Conservation (phyloP, 352 stramenopile species). For the Phytophthora ramorum region DNA sequence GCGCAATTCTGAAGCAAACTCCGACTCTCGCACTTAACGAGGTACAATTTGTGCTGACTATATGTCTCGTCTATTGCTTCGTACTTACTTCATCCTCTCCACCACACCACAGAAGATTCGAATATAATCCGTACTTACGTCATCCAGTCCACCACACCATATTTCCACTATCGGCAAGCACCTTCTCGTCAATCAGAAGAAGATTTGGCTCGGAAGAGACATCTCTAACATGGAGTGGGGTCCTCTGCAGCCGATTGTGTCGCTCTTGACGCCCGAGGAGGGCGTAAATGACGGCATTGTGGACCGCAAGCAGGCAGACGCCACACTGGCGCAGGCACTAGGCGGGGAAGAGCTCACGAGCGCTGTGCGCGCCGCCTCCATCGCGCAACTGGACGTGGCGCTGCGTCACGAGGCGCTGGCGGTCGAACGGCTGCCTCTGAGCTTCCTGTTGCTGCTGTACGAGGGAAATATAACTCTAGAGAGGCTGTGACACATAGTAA, state of each 20-base stretch:
- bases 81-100: constrained; percentile 9
- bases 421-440: constrained; percentile 58
- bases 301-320: constrained; percentile 61
- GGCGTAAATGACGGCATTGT: constrained; percentile 39
- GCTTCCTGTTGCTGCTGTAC: constrained; percentile 57
- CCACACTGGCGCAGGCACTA: constrained; percentile 50
- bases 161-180: no score
- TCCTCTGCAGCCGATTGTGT: constrained; percentile 56
- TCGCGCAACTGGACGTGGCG: constrained; percentile 66
- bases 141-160: background rate
- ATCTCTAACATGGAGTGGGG: constrained; percentile 51
- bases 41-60: constrained; percentile 14
- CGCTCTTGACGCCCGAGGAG: constrained; percentile 49
- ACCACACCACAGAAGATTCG: constrained; percentile 8
- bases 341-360: constrained; percentile 48
- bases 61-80: constrained; percentile 2
- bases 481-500: background rate
- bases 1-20: constrained; percentile 24
- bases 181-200: constrained; percentile 19
- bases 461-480: constrained; percentile 5
- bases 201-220: constrained; percentile 18
- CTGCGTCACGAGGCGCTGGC: constrained; percentile 59
- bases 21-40: constrained; percentile 10
- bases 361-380: constrained; percentile 55
- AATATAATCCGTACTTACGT: constrained; percentile 16